These are phyloP conservation scores for Botrytis squamosa DNA, from an alignment of 2,329 filamentous ascomycete species.

Conservation along the genomic window DNA sequence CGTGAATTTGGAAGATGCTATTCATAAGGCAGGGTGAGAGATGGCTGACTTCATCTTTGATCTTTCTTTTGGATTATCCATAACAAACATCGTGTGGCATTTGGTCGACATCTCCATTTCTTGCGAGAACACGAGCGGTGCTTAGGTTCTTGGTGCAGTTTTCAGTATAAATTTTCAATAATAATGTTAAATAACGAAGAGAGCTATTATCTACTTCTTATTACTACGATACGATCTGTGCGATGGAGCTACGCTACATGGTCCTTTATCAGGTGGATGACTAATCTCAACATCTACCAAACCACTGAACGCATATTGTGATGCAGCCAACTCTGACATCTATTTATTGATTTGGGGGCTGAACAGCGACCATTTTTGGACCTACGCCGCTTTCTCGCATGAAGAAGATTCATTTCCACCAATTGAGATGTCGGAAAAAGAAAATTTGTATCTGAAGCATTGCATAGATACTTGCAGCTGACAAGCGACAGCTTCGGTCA, in stretches of 20 bases:
- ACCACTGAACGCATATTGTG: not conserved
- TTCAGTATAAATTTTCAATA: not conserved
- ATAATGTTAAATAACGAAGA: not conserved
- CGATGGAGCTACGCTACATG: not conserved
- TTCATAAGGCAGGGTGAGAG: not conserved
- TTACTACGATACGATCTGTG: not conserved
- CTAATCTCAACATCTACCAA: not conserved
- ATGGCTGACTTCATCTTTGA: not conserved
- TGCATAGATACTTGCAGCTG: constrained; percentile 9
- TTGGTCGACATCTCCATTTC: not conserved
- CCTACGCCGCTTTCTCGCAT: constrained; percentile 7
- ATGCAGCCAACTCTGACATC: not conserved
- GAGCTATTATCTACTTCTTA: not conserved
- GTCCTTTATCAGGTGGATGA: not conserved
- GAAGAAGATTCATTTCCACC: not conserved
- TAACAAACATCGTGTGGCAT: not conserved
- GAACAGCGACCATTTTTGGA: not conserved
- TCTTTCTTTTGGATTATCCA: not conserved
- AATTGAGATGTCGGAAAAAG: not conserved
- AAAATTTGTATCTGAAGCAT: constrained; percentile 1
- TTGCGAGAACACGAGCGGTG: not conserved
- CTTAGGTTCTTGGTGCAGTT: not conserved
- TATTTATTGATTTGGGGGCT: constrained; percentile 7
- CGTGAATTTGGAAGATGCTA: not conserved
- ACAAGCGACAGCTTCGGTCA: not conserved